phyloP scores from a whole-genome alignment of 345 rosid genomes.

The Physaria fendleri region DNA sequence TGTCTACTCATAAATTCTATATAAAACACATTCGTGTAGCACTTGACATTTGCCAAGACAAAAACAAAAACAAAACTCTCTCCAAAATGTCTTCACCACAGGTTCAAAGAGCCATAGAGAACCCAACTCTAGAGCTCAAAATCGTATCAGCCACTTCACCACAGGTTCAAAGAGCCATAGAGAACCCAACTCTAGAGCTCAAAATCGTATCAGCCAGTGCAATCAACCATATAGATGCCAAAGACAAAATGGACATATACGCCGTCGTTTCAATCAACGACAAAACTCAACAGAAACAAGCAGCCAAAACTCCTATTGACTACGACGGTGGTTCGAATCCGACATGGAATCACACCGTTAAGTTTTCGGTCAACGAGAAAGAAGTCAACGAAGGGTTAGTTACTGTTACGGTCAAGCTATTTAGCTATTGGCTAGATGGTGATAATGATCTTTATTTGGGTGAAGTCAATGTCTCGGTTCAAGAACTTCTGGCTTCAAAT shows the following conservation, averaged over 20 bases:
- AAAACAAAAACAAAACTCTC: not conserved
- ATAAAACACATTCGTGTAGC: not conserved
- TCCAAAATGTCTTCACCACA: constrained; percentile 8
- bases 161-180: constrained; percentile 30
- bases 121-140: constrained; percentile 53
- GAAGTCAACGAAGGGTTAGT: constrained; percentile 40
- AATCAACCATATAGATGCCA: constrained; percentile 45
- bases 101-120: constrained; percentile 33
- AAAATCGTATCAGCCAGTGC: constrained; percentile 56
- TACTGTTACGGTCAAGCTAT: constrained; percentile 43
- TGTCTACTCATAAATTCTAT: not conserved
- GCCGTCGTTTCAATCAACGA: constrained; percentile 49
- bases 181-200: constrained; percentile 48
- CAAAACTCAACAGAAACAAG: constrained; percentile 27
- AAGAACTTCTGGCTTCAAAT: constrained; percentile 45
- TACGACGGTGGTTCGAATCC: constrained; percentile 52
- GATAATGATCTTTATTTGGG: constrained; percentile 54
- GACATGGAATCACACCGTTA: constrained; percentile 60
- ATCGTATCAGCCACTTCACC: constrained; percentile 52
- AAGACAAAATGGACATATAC: constrained; percentile 69
- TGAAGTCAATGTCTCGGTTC: constrained; percentile 59
- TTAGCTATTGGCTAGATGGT: constrained; percentile 47
- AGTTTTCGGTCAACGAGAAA: constrained; percentile 47
- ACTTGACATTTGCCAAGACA: not conserved
- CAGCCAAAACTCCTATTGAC: constrained; percentile 44